Percentiles rank a stretch among this genome's conserved stretches.
Conservation (phyloP, 1,284 basidiomycete species). For the Irpex sp. region DNA sequence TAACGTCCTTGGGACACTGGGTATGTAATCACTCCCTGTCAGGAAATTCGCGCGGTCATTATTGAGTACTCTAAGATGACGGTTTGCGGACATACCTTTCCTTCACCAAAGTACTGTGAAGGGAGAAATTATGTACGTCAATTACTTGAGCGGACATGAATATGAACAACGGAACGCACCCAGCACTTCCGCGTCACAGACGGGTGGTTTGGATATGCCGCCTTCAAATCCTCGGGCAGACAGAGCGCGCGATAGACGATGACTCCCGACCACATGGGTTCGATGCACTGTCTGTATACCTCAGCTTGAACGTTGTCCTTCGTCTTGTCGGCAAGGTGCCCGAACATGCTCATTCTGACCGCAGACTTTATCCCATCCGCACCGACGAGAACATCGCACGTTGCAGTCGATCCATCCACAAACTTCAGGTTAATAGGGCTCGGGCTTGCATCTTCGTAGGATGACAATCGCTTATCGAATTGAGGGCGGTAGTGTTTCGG, state of each 20-base stretch:
- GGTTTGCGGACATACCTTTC: conserved; percentile 4
- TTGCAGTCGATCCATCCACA: conserved; percentile 36
- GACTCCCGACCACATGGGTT: conserved; percentile 37
- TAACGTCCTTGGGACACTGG: conserved; percentile 37
- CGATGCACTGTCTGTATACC: conserved; percentile 16
- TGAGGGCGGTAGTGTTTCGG: conserved; percentile 28
- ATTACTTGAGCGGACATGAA: no score
- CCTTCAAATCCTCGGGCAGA: conserved; percentile 30
- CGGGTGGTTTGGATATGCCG: conserved; percentile 30
- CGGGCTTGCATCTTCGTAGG: conserved; percentile 25
- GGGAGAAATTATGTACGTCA: not conserved
- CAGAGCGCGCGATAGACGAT: conserved; percentile 37
- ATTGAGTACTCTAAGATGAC: not conserved
- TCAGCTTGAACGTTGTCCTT: conserved; percentile 10
- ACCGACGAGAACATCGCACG: conserved; percentile 47
- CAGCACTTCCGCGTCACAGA: conserved; percentile 29
- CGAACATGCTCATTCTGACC: conserved; percentile 24
- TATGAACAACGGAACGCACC: conserved; percentile 24
- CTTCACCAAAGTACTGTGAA: conserved; percentile 13
- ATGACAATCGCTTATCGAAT: conserved; percentile 36
- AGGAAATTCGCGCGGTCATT: conserved; percentile 27
- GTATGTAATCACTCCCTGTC: conserved; percentile 32
- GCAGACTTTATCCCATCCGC: conserved; percentile 43
- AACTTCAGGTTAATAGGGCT: conserved; percentile 35
- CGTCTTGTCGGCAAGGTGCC: conserved; percentile 17